A percentile compares a stretch with the other conserved stretches of the same genome.
Evolutionary conservation across 2,329 filamentous ascomycete genomes (phyloP).

Genomic region (Colletotrichum sp.): DNA sequence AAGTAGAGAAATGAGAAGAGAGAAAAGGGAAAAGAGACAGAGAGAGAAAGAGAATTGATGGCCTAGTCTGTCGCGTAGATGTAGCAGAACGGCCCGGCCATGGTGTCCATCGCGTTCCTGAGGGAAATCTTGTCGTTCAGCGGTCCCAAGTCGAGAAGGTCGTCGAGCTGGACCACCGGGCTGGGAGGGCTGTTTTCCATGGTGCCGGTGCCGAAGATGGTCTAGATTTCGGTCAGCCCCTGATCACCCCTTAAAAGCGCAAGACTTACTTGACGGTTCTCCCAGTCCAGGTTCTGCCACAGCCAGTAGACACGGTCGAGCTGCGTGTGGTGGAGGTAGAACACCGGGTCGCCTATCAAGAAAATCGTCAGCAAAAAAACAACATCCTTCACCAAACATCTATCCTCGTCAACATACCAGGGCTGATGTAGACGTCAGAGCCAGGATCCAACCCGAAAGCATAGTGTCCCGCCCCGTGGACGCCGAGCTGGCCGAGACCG

Average conservation of each 20-base stretch:
- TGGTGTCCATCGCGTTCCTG: conserved; percentile 41
- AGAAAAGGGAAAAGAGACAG: not conserved
- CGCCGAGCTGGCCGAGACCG: conserved; percentile 34
- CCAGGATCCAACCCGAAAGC: conserved; percentile 49
- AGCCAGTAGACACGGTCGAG: conserved; percentile 53
- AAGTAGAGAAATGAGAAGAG: fast-evolving
- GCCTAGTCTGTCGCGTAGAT: conserved; percentile 33
- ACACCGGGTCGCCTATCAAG: conserved; percentile 39
- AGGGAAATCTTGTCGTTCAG: conserved; percentile 39
- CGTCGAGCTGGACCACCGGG: conserved; percentile 44
- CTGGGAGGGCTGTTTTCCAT: conserved; percentile 43
- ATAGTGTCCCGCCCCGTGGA: conserved; percentile 46
- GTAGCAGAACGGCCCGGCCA: conserved; percentile 48
- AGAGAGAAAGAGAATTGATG: not conserved
- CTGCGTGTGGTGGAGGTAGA: conserved; percentile 50
- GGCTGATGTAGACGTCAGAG: conserved; percentile 47
- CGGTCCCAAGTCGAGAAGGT: conserved; percentile 33
- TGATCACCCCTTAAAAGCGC: not conserved
- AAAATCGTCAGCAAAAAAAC: not conserved
- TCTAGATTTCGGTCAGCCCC: not conserved
- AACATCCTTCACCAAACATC: not conserved
- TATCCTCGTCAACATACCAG: conserved; percentile 25
- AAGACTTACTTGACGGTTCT: conserved; percentile 33
- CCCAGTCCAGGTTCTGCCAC: conserved; percentile 49
- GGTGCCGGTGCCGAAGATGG: conserved; percentile 45